phyloP scores from a whole-genome alignment of 2,329 filamentous ascomycete genomes.

The Colletotrichum trifolii region DNA sequence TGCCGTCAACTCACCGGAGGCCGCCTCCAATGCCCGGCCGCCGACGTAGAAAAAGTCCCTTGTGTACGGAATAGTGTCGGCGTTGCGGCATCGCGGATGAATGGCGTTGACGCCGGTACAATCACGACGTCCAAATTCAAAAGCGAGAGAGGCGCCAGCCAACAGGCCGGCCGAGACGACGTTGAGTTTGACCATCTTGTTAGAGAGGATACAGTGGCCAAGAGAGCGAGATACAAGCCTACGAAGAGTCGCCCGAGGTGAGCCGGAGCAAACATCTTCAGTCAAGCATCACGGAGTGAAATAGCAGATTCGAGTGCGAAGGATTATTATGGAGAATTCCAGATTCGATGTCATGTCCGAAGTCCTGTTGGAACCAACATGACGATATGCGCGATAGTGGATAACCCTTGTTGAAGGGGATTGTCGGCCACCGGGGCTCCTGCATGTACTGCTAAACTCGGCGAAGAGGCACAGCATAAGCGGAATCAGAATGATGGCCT shows the following conservation, averaged over 20 bases:
- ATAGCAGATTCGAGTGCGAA: no score
- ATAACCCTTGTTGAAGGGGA: background rate
- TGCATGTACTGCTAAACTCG: background rate
- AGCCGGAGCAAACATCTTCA: no score
- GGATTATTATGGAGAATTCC: no score
- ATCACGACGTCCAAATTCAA: background rate
- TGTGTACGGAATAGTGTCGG: conserved; percentile 34
- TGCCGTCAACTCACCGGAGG: conserved; percentile 43
- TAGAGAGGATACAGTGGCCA: background rate
- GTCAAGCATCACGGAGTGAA: no score
- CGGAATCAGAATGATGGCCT: conserved; percentile 8
- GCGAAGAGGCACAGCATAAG: conserved; percentile 16
- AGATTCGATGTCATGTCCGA: background rate
- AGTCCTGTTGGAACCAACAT: conserved; percentile 3
- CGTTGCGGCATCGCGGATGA: conserved; percentile 6
- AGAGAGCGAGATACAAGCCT: background rate
- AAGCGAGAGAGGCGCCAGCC: background rate
- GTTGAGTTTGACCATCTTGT: conserved; percentile 1
- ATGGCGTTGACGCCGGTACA: conserved; percentile 21
- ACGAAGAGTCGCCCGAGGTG: no score
- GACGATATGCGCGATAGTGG: background rate
- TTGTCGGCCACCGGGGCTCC: background rate
- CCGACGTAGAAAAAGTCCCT: conserved; percentile 49
- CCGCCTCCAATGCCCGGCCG: conserved; percentile 46
- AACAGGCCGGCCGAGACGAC: background rate